Percentiles rank a stretch among this genome's conserved stretches.
These are phyloP conservation scores for Ogataea polymorpha DNA, from an alignment of 805 yeast species.

Conservation along the genomic window DNA sequence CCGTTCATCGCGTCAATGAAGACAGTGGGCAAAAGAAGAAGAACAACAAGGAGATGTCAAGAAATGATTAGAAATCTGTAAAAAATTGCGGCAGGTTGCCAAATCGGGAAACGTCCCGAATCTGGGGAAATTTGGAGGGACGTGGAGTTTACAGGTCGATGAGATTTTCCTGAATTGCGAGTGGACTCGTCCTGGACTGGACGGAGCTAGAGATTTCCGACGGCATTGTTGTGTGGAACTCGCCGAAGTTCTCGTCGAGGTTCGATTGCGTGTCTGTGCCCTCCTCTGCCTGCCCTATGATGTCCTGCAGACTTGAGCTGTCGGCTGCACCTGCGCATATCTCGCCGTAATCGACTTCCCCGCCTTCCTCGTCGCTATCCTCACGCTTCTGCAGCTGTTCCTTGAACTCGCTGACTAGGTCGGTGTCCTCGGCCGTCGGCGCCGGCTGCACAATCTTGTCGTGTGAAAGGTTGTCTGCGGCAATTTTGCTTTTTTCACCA, in stretches of 20 bases:
- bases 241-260: neutral
- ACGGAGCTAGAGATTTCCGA: neutral
- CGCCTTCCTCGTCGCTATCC: slow-evolving; percentile 14
- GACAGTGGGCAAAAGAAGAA: neutral
- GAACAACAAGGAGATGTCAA: neutral
- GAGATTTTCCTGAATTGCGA: neutral
- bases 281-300: neutral
- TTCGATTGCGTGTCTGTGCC: neutral
- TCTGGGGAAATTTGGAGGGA: slow-evolving; percentile 5
- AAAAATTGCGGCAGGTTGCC: slow-evolving; percentile 7
- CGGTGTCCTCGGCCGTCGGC: neutral
- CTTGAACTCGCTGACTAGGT: slow-evolving; percentile 10
- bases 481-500: slow-evolving; percentile 29
- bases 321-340: slow-evolving; percentile 8
- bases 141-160: slow-evolving; percentile 3
- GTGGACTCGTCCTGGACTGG: neutral
- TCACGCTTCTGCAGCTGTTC: slow-evolving; percentile 5
- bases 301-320: slow-evolving; percentile 1
- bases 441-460: slow-evolving; percentile 7
- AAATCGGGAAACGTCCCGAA: slow-evolving; percentile 5
- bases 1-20: neutral
- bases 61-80: slow-evolving; percentile 5
- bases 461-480: slow-evolving; percentile 29
- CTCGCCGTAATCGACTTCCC: slow-evolving; percentile 15
- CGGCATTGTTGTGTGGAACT: slow-evolving; percentile 1